Conservation (phyloP, 108 stramenopile genomes). For the Poteriospumella lacustris region DNA sequence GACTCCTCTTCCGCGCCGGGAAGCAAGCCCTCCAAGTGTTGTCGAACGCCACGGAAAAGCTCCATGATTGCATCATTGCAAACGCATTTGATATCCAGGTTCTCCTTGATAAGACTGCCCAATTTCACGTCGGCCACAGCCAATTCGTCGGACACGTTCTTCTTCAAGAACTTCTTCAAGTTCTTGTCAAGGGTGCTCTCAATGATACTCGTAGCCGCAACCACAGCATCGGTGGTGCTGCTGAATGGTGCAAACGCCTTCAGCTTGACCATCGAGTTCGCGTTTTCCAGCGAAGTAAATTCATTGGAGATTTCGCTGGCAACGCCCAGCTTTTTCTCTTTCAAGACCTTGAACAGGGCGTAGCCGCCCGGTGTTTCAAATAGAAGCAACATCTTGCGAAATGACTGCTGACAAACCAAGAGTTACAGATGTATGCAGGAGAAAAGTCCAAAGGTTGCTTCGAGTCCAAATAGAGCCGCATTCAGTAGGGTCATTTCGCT, state of each 20-base stretch:
- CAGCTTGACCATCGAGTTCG: slow-evolving; percentile 57
- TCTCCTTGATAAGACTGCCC: slow-evolving; percentile 84
- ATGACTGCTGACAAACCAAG: not conserved
- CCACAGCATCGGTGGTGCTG: slow-evolving; percentile 92
- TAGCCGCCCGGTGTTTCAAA: slow-evolving; percentile 99
- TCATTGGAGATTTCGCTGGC: not conserved
- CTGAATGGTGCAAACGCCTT: slow-evolving; percentile 88
- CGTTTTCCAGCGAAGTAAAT: not conserved
- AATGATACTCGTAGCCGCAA: slow-evolving; percentile 82
- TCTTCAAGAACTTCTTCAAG: slow-evolving; percentile 89
- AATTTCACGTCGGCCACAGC: slow-evolving; percentile 87
- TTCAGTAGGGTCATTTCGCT: too few relatives aligned
- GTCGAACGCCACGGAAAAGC: slow-evolving; percentile 88
- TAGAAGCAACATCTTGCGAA: slow-evolving; percentile 78
- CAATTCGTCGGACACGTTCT: slow-evolving; percentile 64
- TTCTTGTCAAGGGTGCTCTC: slow-evolving; percentile 86
- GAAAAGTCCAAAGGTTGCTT: too few relatives aligned
- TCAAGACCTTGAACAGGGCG: slow-evolving; percentile 85
- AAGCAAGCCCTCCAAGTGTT: slow-evolving; percentile 80
- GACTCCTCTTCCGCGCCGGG: slow-evolving; percentile 37
- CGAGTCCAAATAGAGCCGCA: too few relatives aligned
- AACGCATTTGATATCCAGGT: slow-evolving; percentile 85
- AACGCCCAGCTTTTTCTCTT: not conserved
- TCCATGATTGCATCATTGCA: slow-evolving; percentile 82
- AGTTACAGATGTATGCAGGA: too few relatives aligned